A percentile compares a stretch with the other conserved stretches of the same genome.
Conservation (phyloP, 257 asterid genomes). For the Solanum phureja region DNA sequence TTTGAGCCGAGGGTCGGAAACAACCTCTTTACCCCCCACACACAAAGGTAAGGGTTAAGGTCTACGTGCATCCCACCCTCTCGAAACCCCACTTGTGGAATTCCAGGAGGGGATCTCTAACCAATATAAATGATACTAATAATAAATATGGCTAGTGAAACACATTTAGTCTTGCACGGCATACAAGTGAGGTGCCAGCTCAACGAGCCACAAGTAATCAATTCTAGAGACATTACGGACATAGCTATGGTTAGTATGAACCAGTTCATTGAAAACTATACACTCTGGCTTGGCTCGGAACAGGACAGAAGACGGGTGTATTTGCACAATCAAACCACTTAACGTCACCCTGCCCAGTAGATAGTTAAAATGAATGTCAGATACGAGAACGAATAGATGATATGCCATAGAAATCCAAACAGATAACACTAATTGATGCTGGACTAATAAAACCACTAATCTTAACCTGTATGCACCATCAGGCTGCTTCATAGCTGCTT, state of each 20-base stretch:
- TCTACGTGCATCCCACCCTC: background rate
- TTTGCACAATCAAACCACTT: conserved; percentile 73
- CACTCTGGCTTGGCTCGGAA: conserved; percentile 83
- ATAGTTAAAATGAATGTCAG: conserved; percentile 2
- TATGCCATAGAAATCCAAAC: background rate
- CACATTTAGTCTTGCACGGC: conserved; percentile 45
- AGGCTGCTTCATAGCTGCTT: conserved; percentile 91
- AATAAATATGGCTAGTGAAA: background rate
- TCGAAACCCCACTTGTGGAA: background rate
- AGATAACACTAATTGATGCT: background rate
- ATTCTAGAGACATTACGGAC: conserved; percentile 67
- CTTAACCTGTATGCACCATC: conserved; percentile 82
- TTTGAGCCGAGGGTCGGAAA: background rate
- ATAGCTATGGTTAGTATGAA: conserved; percentile 62
- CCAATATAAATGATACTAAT: background rate
- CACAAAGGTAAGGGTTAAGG: background rate
- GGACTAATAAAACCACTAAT: background rate
- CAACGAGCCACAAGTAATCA: conserved; percentile 83
- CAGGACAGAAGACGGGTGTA: conserved; percentile 85
- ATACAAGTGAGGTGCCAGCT: conserved; percentile 77
- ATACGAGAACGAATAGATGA: background rate
- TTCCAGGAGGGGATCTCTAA: background rate
- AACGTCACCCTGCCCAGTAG: conserved; percentile 61
- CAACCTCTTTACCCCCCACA: background rate
- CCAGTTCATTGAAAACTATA: conserved; percentile 66